phyloP scores from a whole-genome alignment of 2,329 filamentous ascomycete species.

The Pleoardoris graminearum region DNA sequence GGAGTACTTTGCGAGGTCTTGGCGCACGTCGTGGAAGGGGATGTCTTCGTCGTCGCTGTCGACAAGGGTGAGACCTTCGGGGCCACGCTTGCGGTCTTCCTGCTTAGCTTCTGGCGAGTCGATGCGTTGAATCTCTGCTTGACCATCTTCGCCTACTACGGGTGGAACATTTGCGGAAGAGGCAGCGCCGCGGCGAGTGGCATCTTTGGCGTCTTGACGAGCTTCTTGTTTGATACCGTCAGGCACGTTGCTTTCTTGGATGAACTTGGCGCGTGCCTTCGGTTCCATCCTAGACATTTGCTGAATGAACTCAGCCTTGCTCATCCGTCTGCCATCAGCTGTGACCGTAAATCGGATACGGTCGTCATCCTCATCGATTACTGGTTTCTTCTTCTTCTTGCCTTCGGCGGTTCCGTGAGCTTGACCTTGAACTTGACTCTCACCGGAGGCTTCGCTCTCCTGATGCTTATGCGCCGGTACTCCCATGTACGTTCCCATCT shows the following conservation, averaged over 20 bases:
- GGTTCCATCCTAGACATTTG: slow-evolving; percentile 74
- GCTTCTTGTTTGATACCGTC: slow-evolving; percentile 54
- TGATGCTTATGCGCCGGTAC: slow-evolving; percentile 31
- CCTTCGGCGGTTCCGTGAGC: slow-evolving; percentile 15
- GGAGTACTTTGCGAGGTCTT: slow-evolving; percentile 37
- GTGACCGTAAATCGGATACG: slow-evolving; percentile 76
- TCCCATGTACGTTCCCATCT: slow-evolving; percentile 60
- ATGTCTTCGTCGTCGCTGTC: slow-evolving; percentile 52
- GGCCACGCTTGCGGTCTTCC: slow-evolving; percentile 33
- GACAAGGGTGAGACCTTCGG: slow-evolving; percentile 49
- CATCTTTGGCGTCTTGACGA: slow-evolving; percentile 46
- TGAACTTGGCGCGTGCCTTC: slow-evolving; percentile 59
- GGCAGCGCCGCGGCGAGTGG: slow-evolving; percentile 31
- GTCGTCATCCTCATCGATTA: slow-evolving; percentile 67
- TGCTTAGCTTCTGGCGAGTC: slow-evolving; percentile 30
- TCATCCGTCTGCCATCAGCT: slow-evolving; percentile 73
- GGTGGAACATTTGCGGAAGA: slow-evolving; percentile 35
- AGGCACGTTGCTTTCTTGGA: slow-evolving; percentile 53
- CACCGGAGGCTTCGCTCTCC: slow-evolving; percentile 28
- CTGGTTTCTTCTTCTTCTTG: slow-evolving; percentile 32
- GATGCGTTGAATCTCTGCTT: slow-evolving; percentile 39
- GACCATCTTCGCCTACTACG: slow-evolving; percentile 38
- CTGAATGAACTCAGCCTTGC: slow-evolving; percentile 76
- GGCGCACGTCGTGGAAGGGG: slow-evolving; percentile 52
- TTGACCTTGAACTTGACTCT: slow-evolving; percentile 1